Percentiles rank a stretch among this genome's conserved stretches.
Conservation (phyloP, 1,139 yeast species). For the Tardiomyces blankii region DNA sequence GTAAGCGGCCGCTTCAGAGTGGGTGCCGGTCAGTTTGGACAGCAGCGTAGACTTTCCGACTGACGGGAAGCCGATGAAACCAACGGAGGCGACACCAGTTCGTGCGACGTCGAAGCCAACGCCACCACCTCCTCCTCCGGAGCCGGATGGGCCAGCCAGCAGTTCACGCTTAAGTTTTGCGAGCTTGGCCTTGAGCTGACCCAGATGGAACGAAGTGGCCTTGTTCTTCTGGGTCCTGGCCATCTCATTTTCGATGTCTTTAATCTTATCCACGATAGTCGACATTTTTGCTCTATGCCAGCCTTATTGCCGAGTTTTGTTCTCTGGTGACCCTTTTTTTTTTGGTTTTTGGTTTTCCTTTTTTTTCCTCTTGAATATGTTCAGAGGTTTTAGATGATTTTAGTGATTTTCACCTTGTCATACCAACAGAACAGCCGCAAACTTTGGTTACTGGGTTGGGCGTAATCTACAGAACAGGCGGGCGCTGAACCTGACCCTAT, state of each 20-base stretch:
- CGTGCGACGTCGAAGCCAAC: slow-evolving; percentile 95
- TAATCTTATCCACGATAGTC: slow-evolving; percentile 59
- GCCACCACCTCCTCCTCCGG: slow-evolving; percentile 84
- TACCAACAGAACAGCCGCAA: no score
- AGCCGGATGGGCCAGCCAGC: slow-evolving; percentile 62
- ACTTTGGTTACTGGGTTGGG: no score
- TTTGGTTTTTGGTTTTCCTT: no score
- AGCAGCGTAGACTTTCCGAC: slow-evolving; percentile 87
- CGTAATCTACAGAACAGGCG: no score
- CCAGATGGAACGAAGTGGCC: slow-evolving; percentile 93
- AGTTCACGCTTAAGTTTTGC: slow-evolving; percentile 92
- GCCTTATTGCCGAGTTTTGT: no score
- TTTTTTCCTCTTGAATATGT: no score
- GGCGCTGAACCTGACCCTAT: no score
- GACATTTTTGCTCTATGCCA: slow-evolving; percentile 30
- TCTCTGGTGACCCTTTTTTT: no score
- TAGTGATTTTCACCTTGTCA: no score
- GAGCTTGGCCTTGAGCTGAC: slow-evolving; percentile 89
- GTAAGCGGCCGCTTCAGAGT: slow-evolving; percentile 93
- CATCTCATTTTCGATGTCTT: slow-evolving; percentile 78
- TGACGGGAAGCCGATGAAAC: slow-evolving; percentile 96
- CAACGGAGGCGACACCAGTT: slow-evolving; percentile 95
- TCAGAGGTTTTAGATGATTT: no score
- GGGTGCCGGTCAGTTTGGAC: slow-evolving; percentile 85
- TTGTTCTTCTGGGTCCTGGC: slow-evolving; percentile 92